These are phyloP conservation scores for Citrus medica DNA, from an alignment of 345 rosid species.

Conservation along the genomic window DNA sequence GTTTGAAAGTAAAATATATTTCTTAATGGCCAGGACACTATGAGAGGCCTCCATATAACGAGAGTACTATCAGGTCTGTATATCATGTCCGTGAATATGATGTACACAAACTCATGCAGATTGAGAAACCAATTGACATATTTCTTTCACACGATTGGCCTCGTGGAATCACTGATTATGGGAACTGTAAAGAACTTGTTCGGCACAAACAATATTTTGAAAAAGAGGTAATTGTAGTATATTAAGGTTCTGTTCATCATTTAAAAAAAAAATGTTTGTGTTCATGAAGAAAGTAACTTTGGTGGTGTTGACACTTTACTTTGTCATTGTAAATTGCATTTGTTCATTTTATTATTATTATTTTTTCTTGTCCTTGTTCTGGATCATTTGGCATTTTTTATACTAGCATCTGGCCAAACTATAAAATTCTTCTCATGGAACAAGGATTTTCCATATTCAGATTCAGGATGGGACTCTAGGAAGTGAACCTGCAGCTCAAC, in stretches of 20 bases:
- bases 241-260: background rate
- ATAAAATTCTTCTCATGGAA: background rate
- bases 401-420: background rate
- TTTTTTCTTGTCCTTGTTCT: background rate
- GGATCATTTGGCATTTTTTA: background rate
- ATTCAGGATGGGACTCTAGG: constrained; percentile 66
- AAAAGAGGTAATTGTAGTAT: constrained; percentile 48
- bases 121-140: constrained; percentile 76
- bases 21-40: constrained; percentile 57
- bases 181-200: constrained; percentile 63
- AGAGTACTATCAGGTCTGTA: constrained; percentile 59
- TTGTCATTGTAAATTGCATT: background rate
- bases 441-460: constrained; percentile 26
- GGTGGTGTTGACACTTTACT: background rate
- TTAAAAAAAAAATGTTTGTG: too few relatives aligned
- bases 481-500: constrained; percentile 82
- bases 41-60: constrained; percentile 85
- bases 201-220: constrained; percentile 51
- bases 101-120: constrained; percentile 79
- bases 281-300: background rate
- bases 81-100: constrained; percentile 95
- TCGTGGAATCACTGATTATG: constrained; percentile 80
- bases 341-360: too few relatives aligned
- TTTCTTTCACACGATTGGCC: constrained; percentile 99
- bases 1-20: background rate